Conservation (phyloP, 306 rosid species). For the Malus asiatica region DNA sequence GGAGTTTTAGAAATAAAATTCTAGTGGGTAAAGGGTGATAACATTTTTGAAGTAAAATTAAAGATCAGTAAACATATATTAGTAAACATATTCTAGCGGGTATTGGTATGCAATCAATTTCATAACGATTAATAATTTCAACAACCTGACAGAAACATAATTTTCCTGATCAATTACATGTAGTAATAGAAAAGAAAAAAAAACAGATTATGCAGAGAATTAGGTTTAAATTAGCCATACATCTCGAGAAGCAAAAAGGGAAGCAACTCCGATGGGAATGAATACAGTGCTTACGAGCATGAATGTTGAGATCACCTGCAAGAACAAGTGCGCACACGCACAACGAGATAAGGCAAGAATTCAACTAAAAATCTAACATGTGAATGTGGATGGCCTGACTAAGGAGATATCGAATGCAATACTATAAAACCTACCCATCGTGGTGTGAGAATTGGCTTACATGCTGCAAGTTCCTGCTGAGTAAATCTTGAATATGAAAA, state of each 20-base stretch:
- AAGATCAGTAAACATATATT: no score
- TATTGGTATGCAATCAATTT: conserved; percentile 43
- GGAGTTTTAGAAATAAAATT: no score
- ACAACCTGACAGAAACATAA: conserved; percentile 53
- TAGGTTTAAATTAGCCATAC: conserved; percentile 32
- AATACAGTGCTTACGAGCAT: conserved; percentile 69
- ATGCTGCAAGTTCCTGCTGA: conserved; percentile 96
- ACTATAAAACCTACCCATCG: conserved; percentile 47
- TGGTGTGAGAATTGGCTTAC: conserved; percentile 98
- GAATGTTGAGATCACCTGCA: conserved; percentile 89
- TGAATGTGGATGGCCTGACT: not conserved
- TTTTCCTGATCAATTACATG: conserved; percentile 22
- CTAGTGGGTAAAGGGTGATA: no score
- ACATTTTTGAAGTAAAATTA: no score
- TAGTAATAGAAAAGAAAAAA: conserved; percentile 1
- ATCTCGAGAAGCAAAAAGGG: conserved; percentile 72
- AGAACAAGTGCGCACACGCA: not conserved
- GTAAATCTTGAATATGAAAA: conserved; percentile 84
- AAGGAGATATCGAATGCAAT: not conserved
- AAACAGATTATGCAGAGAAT: not conserved
- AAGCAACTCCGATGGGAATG: conserved; percentile 82
- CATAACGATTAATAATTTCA: conserved; percentile 76
- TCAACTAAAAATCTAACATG: not conserved
- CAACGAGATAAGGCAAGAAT: not conserved
- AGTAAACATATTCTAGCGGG: not conserved